Evolutionary conservation across 352 stramenopile species (phyloP).

Genomic region (Globisporangium ultimum): DNA sequence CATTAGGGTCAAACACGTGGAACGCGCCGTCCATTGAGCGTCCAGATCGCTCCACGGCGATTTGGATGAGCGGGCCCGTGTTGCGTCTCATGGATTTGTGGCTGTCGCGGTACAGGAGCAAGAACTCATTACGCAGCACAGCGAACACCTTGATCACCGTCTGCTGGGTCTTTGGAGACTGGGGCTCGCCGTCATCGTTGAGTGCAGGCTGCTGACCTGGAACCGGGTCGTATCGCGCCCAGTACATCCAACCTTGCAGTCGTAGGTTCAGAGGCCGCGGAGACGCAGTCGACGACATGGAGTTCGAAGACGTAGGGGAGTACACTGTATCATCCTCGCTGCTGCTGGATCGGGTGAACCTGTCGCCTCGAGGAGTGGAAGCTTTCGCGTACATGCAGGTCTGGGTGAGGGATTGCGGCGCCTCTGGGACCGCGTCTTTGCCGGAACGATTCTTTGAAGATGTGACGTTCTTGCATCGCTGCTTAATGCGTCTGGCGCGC

Average conservation of each 20-base stretch:
- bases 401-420: neutral
- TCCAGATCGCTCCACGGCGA: conserved; percentile 26
- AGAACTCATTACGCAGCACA: conserved; percentile 41
- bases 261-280: conserved; percentile 18
- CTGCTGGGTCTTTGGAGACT: conserved; percentile 12
- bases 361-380: neutral
- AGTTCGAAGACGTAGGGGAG: conserved; percentile 6
- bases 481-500: conserved; percentile 7
- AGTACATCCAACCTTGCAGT: conserved; percentile 43
- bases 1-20: conserved; percentile 30
- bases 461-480: neutral
- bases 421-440: neutral
- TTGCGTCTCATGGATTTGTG: conserved; percentile 16
- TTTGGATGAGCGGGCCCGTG: conserved; percentile 32
- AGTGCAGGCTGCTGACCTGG: neutral
- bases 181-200: neutral
- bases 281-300: conserved; percentile 1
- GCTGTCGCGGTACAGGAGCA: conserved; percentile 35
- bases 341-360: conserved; percentile 2
- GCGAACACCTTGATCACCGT: conserved; percentile 39
- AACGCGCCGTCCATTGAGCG: conserved; percentile 25
- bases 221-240: conserved; percentile 20
- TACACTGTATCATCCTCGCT: conserved; percentile 6
- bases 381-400: conserved; percentile 2
- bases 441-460: neutral